phyloP scores from a whole-genome alignment of 169 alveolate genomes.

The Eimeria nieschulzi region DNA sequence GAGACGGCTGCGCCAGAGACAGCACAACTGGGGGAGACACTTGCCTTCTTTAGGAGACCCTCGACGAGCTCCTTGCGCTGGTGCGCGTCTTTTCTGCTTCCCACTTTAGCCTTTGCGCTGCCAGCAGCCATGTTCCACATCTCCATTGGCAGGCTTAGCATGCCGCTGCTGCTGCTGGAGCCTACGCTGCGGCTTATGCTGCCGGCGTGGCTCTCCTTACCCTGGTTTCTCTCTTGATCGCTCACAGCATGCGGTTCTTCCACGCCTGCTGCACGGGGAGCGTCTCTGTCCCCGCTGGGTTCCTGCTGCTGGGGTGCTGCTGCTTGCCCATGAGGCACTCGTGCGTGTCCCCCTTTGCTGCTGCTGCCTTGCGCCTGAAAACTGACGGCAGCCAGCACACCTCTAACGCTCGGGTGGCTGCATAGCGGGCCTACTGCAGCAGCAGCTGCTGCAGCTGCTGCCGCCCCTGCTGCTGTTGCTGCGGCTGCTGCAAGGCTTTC shows the following conservation, averaged over 20 bases:
- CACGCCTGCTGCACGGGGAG: background rate
- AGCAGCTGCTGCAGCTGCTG: background rate
- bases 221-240: background rate
- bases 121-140: background rate
- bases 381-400: background rate
- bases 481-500: background rate
- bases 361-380: background rate
- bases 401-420: background rate
- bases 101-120: background rate
- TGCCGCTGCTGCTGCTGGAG: background rate
- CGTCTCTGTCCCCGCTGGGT: background rate
- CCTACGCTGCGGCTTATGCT: background rate
- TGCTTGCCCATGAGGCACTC: background rate
- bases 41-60: background rate
- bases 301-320: background rate
- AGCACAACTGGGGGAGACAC: background rate
- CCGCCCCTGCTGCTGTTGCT: constrained; percentile 9
- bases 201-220: background rate
- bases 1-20: no score
- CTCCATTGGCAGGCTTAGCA: background rate
- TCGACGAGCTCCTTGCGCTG: constrained; percentile 3
- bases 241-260: background rate
- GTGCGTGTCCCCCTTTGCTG: background rate
- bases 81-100: background rate
- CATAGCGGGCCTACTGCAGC: background rate